Base-by-base conservation (phyloP, 108 stramenopile species). In the Cyclotella sp. region DNA sequence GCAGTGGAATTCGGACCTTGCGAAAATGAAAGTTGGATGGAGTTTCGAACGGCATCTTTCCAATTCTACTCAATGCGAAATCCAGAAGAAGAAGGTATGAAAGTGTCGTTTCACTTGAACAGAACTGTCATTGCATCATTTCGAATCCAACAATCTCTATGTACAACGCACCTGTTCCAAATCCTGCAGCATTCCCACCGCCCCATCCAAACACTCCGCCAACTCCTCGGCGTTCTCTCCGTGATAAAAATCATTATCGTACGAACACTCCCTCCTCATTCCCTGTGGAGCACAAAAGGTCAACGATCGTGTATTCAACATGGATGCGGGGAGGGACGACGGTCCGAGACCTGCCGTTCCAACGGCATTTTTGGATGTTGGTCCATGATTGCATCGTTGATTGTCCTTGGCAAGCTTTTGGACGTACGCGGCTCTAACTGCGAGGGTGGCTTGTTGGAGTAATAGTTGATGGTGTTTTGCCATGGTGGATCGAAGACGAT, bases 171-270 rank as follows among this genome's bases (percentile, higher is more conserved):
- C 84, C 81, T 95, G 89, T 79, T 93, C 92, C 58, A 95, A 79
- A 84, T 95, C 94, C 73, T 95, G 94, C 42, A 95, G 66, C 92
- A 95, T 92, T 39, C 90, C 88, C 19, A 93, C 92, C 16, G 94
- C 90, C 15, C 86, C 80, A 70, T 95, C 92, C 29, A 95, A 75
- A 45, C 91, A 88, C 63, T 92, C 89, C 26, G 88, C 87, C 65
- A 95, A 79, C 75, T 95, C 94, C 21, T 89, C 89, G 27, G 86
- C 83, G 26, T 84, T 81, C 81, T 95, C 94, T 1, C 84, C 81
- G 1, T 77, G 66, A 62, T 52, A 74, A 63, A 75, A 79, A 61
- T 78, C 68, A 40, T 73, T 76, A 16, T 73, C 73, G 27, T 77
- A 75, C 15, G 82, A 64, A 67, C 79, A 75, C 55, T 19, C 63